Conservation (phyloP, 768 basidiomycete species). For the Pleurotus platypus region DNA sequence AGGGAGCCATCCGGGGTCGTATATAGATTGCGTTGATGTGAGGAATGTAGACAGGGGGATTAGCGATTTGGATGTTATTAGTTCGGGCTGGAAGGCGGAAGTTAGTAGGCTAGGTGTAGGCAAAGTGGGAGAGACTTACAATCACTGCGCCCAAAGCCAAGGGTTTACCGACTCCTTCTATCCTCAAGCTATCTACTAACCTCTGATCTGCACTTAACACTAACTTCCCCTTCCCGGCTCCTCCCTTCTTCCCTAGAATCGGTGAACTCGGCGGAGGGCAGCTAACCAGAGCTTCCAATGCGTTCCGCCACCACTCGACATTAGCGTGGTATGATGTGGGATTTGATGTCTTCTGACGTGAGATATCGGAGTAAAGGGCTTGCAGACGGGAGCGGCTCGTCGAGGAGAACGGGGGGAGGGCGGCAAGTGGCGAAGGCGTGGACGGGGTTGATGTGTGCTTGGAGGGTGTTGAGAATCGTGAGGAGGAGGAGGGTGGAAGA, state of each 20-base stretch:
- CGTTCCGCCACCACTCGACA: slow-evolving; percentile 83
- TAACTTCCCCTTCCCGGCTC: slow-evolving; percentile 34
- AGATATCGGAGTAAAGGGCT: slow-evolving; percentile 86
- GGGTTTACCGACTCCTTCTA: slow-evolving; percentile 73
- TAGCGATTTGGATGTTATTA: slow-evolving; percentile 55
- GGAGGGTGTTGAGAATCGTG: background rate
- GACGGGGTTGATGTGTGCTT: background rate
- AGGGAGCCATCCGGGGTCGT: slow-evolving; percentile 62
- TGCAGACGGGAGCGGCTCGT: slow-evolving; percentile 58
- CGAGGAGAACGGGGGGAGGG: slow-evolving; percentile 43
- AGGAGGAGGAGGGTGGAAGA: slow-evolving; percentile 8
- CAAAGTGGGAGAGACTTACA: slow-evolving; percentile 44
- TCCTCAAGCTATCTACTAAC: slow-evolving; percentile 57
- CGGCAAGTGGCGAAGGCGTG: slow-evolving; percentile 12
- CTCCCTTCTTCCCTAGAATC: no score
- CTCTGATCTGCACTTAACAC: slow-evolving; percentile 53
- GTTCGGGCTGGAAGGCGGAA: slow-evolving; percentile 26
- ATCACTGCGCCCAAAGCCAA: slow-evolving; percentile 67
- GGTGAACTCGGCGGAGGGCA: slow-evolving; percentile 12
- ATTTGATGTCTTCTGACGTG: slow-evolving; percentile 80
- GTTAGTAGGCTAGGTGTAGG: slow-evolving; percentile 5
- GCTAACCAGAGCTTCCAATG: slow-evolving; percentile 57
- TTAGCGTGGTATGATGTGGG: slow-evolving; percentile 78
- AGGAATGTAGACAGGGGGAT: slow-evolving; percentile 56
- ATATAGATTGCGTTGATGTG: slow-evolving; percentile 53